Evolutionary conservation across 768 basidiomycete species (phyloP).

Genomic region (Agrocybe praecox): DNA sequence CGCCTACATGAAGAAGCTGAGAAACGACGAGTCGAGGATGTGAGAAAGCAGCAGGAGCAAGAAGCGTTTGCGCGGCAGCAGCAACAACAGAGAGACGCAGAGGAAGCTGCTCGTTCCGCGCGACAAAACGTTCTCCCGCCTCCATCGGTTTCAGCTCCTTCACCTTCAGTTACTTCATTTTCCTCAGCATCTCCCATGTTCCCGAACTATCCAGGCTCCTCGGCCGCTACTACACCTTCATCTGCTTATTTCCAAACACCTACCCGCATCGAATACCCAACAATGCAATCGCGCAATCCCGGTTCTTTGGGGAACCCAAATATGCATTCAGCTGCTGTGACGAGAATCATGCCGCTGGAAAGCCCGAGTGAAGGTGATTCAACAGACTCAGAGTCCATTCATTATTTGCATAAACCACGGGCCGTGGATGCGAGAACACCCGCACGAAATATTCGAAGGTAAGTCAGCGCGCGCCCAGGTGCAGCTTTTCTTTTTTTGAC

Average conservation of each 20-base stretch:
- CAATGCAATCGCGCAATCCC: conserved; percentile 3
- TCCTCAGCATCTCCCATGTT: conserved; percentile 14
- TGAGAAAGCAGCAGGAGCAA: conserved; percentile 51
- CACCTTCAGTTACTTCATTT: background rate
- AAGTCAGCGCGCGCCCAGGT: conserved; percentile 5
- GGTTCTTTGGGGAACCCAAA: conserved; percentile 7
- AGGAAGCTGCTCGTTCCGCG: conserved; percentile 47
- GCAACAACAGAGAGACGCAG: conserved; percentile 62
- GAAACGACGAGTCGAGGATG: conserved; percentile 34
- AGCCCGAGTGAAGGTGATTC: conserved; percentile 57
- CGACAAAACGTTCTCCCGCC: conserved; percentile 32
- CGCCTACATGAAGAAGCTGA: conserved; percentile 48
- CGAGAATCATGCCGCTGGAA: conserved; percentile 61
- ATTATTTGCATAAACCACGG: conserved; percentile 25
- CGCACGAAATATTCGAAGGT: conserved; percentile 24
- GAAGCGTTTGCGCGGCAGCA: conserved; percentile 61
- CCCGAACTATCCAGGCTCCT: conserved; percentile 10
- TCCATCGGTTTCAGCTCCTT: conserved; percentile 10
- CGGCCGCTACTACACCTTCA: conserved; percentile 19
- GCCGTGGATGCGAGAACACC: conserved; percentile 21
- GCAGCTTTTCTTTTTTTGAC: conserved; percentile 10
- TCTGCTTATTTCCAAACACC: conserved; percentile 20
- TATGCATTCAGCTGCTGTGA: conserved; percentile 6
- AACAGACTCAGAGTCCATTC: conserved; percentile 46
- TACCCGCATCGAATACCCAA: conserved; percentile 19